Evolutionary conservation across 2,329 filamentous ascomycete genomes (phyloP).

Genomic region (Cladorrhinum sp.): DNA sequence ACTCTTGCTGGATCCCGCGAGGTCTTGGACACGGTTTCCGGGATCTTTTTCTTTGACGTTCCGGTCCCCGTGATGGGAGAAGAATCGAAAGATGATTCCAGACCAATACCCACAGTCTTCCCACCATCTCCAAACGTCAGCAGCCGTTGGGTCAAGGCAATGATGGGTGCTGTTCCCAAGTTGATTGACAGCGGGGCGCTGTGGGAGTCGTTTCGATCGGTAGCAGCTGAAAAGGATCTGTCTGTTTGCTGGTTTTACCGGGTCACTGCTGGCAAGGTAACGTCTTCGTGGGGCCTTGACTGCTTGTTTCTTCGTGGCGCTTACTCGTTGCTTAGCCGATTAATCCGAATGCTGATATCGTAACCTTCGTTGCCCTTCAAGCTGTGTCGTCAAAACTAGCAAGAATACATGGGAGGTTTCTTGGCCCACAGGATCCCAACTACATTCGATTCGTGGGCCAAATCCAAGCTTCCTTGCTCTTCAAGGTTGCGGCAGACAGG

Average conservation of each 20-base stretch:
- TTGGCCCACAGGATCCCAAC: constrained; percentile 5
- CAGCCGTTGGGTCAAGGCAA: background rate
- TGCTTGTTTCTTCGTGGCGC: background rate
- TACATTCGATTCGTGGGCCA: constrained; percentile 1
- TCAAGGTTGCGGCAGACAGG: background rate
- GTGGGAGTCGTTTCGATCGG: background rate
- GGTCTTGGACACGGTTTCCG: background rate
- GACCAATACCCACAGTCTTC: background rate
- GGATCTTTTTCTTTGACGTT: constrained; percentile 2
- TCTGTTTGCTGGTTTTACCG: background rate
- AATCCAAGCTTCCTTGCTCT: constrained; percentile 1
- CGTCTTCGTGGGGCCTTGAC: background rate
- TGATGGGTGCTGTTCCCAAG: background rate
- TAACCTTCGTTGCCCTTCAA: background rate
- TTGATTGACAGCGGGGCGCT: background rate
- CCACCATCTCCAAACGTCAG: background rate
- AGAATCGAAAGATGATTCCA: background rate
- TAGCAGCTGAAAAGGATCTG: background rate
- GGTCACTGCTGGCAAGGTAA: background rate
- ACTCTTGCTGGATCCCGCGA: background rate
- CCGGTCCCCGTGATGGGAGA: background rate
- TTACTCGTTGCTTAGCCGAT: background rate
- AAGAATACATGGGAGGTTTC: background rate
- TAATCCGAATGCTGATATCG: background rate
- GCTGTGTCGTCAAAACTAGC: background rate